Base-by-base conservation (phyloP, 2,329 filamentous ascomycete genomes). In the Botrytis squamosa region DNA sequence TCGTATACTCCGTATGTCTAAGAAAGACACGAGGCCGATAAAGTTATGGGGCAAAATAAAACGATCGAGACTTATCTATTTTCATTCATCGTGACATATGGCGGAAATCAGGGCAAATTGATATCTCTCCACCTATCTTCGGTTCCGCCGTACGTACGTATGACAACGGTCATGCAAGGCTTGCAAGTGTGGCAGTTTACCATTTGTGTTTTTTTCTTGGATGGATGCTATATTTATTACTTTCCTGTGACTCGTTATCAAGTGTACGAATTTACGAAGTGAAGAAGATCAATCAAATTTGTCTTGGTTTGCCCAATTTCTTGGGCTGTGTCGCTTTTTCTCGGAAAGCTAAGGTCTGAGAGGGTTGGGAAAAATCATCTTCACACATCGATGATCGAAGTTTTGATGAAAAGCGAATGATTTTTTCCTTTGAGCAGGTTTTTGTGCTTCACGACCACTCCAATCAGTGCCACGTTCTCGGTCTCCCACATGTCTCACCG, bases 101-200 rank as follows among this genome's bases (percentile, higher is more conserved):
- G 36, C 36, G 42, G 38, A 64, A 64, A 71, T 22, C 69, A 71
- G 69, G 69, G 57, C 44, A 71, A 65, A 52, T 29, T 57, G 18
- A 70, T 60, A 38, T 20, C 18, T 33, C 7, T 57, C 20, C 20
- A 22, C 20, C 42, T 25, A 36, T 71, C 42, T 59, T 36, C 49
- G 46, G 3, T 67, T 36, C 38, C 14, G 52, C 40, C 25, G 60
- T 29, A 49, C 36, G n/a, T 36, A 18, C n/a, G 70, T 36, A 60
- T 68, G 40, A 72, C 40, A 72, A 60, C 52, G 60, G 71, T 33
- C 52, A 72, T 68, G 71, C 63, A 63, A 63, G n/a, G 52, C 33
- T n/a, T 63, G 25, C 60, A 68, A 72, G 71, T 72, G 71, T 68
- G 70, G 70, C 70, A 72, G 46, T 57, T 42, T 66, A 46, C 70